Base-by-base conservation (phyloP, 192 early-diverging fungal genomes). In the Coemansia sp. region DNA sequence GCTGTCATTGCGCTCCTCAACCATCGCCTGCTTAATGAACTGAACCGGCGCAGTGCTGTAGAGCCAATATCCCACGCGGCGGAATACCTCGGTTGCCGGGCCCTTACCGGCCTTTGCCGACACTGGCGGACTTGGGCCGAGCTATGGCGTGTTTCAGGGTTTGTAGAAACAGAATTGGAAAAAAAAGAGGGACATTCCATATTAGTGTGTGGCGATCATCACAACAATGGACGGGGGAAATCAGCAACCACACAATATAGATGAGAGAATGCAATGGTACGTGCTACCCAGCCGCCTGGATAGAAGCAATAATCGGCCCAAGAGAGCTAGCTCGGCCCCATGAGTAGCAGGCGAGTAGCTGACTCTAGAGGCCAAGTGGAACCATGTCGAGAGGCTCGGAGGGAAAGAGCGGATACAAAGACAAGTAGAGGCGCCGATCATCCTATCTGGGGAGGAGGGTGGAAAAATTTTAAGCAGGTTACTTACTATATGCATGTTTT, bases 31-130 rank as follows among this genome's bases (percentile, higher is more conserved):
- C 61, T 85, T 85, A 59, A 85, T 81, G 40, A 78, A 85, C 63
- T 85, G 83, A 13, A 85, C 75, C 1, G 83, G 83, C 51, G 83
- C 73, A 0, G 83, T 85, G 66, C 69, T 81, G 73, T 85, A 85
- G 31, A 85, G 73, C 83, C 83, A 85, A 63, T 85, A 81, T 16
- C 83, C 83, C 2, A 85, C 68, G 19, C 76, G 72, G 27, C 79
- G 75, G 54, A 85, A 78, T 19, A 78, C 68, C 57, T 85, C 83
- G 3, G 64, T 68, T 7, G 80, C 75, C 72, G 68, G 80, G 61
- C 80, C 80, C 53, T 75, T 83, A 11, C 59, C 59, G 63, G 74
- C 36, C 69, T 62, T 73, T 37, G 74, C 79, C 6, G 74, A 74
- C 17, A 35, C 80, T 11, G 75, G 80, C 63, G 80, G 80, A 27